Conservation (phyloP, 2,329 filamentous ascomycete species). For the Alternaria tenuissima region DNA sequence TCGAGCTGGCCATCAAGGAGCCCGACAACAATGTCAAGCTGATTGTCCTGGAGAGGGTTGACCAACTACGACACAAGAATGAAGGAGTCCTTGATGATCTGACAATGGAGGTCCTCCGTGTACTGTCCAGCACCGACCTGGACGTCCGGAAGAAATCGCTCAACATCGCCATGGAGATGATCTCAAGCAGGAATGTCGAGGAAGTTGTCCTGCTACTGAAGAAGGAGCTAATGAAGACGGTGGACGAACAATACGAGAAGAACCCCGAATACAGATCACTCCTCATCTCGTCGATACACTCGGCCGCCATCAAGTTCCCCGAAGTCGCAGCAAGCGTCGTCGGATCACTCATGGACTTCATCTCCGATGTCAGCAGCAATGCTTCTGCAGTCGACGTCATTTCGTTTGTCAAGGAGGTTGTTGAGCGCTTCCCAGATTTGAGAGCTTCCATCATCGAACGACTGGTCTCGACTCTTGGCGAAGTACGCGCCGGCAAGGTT, state of each 20-base stretch:
- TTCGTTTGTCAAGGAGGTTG: conserved; percentile 97
- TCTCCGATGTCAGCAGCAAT: conserved; percentile 98
- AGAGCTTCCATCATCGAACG: conserved; percentile 86
- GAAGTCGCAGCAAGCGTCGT: conserved; percentile 97
- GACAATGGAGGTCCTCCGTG: conserved; percentile 95
- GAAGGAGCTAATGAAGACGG: conserved; percentile 96
- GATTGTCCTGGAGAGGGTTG: conserved; percentile 93
- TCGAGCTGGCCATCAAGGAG: conserved; percentile 96
- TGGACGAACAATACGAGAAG: conserved; percentile 98
- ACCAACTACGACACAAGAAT: conserved; percentile 85
- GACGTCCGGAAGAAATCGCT: conserved; percentile 94
- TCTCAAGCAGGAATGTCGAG: conserved; percentile 98
- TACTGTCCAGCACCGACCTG: conserved; percentile 93
- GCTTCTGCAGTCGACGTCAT: conserved; percentile 97
- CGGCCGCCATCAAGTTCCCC: conserved; percentile 98
- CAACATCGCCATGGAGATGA: conserved; percentile 92
- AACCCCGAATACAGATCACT: conserved; percentile 71
- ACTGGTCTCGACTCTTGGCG: conserved; percentile 86
- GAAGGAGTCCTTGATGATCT: conserved; percentile 92
- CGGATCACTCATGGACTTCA: conserved; percentile 97
- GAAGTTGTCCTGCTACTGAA: conserved; percentile 96
- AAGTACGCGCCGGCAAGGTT: conserved; percentile 96
- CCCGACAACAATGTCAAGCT: conserved; percentile 99
- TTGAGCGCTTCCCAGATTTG: conserved; percentile 94
- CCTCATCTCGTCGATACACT: conserved; percentile 95